Conservation (phyloP, 768 basidiomycete species). For the Calocera cornea region DNA sequence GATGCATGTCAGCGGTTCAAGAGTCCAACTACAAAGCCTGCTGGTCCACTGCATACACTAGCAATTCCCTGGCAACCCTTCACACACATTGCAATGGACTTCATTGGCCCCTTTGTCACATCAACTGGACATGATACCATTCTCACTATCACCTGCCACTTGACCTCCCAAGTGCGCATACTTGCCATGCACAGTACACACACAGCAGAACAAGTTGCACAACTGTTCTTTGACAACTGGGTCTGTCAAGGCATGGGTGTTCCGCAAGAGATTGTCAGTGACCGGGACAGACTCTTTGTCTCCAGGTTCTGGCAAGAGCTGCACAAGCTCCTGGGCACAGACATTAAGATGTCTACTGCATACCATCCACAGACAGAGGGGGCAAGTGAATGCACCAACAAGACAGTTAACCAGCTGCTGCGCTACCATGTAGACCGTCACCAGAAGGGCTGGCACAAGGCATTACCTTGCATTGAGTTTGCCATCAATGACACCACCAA, state of each 20-base stretch:
- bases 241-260: conserved; percentile 15
- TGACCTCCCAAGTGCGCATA: not conserved
- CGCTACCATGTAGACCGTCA: conserved; percentile 6
- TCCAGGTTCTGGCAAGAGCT: conserved; percentile 24
- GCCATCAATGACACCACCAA: conserved; percentile 27
- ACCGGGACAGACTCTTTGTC: conserved; percentile 26
- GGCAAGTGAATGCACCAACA: conserved; percentile 19
- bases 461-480: conserved; percentile 27
- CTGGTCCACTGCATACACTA: conserved; percentile 19
- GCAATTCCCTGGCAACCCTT: conserved; percentile 9
- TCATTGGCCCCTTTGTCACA: conserved; percentile 11
- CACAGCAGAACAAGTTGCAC: conserved; percentile 10
- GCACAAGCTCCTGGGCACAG: conserved; percentile 17
- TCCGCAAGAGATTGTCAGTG: conserved; percentile 20
- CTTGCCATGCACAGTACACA: not conserved
- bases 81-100: conserved; percentile 10
- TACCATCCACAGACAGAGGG: conserved; percentile 32
- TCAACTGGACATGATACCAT: conserved; percentile 6
- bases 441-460: conserved; percentile 21
- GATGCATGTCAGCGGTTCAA: conserved; percentile 28
- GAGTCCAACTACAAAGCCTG: conserved; percentile 14
- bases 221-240: conserved; percentile 6
- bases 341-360: conserved; percentile 24
- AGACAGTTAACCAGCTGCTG: conserved; percentile 9
- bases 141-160: conserved; percentile 8